Conservation (phyloP, 352 stramenopile genomes). For the Lagenidium giganteum region DNA sequence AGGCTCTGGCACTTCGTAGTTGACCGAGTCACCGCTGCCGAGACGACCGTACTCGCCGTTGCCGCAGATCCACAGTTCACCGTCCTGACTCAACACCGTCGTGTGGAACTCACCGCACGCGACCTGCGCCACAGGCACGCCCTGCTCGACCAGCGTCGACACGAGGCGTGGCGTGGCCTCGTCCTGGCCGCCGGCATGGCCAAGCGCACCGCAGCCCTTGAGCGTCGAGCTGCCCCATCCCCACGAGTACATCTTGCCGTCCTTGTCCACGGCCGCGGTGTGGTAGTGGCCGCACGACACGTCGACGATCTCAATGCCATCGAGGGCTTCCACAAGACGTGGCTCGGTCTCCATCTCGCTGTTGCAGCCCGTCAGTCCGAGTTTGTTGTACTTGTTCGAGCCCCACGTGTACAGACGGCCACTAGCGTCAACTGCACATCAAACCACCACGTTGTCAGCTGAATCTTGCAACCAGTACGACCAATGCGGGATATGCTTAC, state of each 20-base stretch:
- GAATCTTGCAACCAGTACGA: background rate
- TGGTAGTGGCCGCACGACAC: slow-evolving; percentile 85
- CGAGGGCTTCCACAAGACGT: slow-evolving; percentile 56
- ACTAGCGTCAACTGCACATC: slow-evolving; percentile 48
- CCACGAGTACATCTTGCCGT: slow-evolving; percentile 90
- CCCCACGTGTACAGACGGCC: slow-evolving; percentile 80
- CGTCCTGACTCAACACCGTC: slow-evolving; percentile 81
- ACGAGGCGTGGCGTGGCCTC: slow-evolving; percentile 66
- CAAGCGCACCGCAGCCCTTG: slow-evolving; percentile 70
- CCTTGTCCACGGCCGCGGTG: slow-evolving; percentile 77
- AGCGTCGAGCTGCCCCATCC: slow-evolving; percentile 84
- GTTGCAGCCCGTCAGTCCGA: slow-evolving; percentile 42
- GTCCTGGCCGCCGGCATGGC: slow-evolving; percentile 70
- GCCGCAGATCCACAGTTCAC: slow-evolving; percentile 90
- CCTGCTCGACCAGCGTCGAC: slow-evolving; percentile 71
- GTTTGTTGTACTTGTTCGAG: slow-evolving; percentile 88
- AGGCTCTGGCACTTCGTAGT: slow-evolving; percentile 74
- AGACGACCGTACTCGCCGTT: slow-evolving; percentile 90
- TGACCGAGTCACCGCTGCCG: slow-evolving; percentile 85
- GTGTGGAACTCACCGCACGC: slow-evolving; percentile 89
- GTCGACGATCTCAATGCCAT: slow-evolving; percentile 73
- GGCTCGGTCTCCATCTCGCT: slow-evolving; percentile 51
- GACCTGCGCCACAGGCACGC: slow-evolving; percentile 63
- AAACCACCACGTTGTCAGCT: background rate
- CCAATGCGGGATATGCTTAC: slow-evolving; percentile 24